Base-by-base conservation (phyloP, 1,139 yeast species). In the Nakaseomyces kungkrabaensis region DNA sequence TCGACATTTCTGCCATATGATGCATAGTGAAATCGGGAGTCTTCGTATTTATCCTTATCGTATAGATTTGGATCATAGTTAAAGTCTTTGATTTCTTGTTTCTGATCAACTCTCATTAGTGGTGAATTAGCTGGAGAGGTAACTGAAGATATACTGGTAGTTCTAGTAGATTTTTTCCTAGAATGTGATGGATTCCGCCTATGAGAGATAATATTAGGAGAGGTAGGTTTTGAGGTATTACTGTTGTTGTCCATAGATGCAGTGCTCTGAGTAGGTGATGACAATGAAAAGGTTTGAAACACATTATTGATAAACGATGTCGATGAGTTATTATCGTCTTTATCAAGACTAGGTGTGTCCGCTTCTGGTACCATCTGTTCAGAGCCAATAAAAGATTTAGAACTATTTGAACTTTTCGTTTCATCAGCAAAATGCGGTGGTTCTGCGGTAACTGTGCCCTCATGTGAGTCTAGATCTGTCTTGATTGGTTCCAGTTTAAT, bases 1-100 rank as follows among this genome's bases (percentile, higher is more conserved):
- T 87, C 96, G 2, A 77, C 72, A 60, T 90, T 84, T 48, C 96
- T 73, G 55, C 78, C 79, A 56, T 76, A 74, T 11, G 83, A 74
- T 0, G 97, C 90, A 63, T 73, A 83, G 47, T 76, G 65, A 55
- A 68, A 72, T 29, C 62, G 69, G 0, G 79, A 74, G 49, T 70
- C 72, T 34, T 70, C 59, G 53, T 66, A 71, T 57, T 57, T 69
- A 51, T 73, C 76, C 38, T 72, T 72, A 4, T 64, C 66, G 52
- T 73, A 75, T 9, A 67, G 56, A 45, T 59, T 67, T n/a, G 60
- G 56, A 49, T 73, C 72, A 41, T 59, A 69, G 26, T 17, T 32
- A 38, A 38, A 31, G 8, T 36, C 48, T 26, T 29, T 36, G 22
- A 31, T 7, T 6, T 43, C 38, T n/a, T 25, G 31, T 8, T 26